Evolutionary conservation across 2,329 filamentous ascomycete species (phyloP).

Genomic region (Orbilia javanica): DNA sequence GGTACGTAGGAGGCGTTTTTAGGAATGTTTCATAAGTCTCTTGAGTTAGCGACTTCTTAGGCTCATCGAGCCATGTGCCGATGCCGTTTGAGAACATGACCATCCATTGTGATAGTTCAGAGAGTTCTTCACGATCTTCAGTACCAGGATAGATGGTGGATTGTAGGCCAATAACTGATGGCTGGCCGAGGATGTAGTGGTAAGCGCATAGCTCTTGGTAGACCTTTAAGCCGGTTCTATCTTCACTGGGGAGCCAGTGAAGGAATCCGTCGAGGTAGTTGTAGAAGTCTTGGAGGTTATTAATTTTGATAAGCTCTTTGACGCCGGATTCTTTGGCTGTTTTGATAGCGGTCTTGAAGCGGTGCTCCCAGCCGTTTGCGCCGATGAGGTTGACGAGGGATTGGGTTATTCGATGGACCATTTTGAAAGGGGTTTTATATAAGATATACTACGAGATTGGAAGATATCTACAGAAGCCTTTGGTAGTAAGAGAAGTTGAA

Average conservation of each 20-base stretch:
- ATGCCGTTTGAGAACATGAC: conserved; percentile 65
- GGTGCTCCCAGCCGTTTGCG: conserved; percentile 52
- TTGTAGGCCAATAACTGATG: conserved; percentile 62
- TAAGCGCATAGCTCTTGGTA: conserved; percentile 65
- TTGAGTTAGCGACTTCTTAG: conserved; percentile 63
- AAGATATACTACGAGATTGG: too few relatives aligned
- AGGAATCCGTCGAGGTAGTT: conserved; percentile 63
- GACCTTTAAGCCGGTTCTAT: conserved; percentile 64
- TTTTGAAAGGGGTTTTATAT: conserved; percentile 6
- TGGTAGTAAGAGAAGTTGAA: too few relatives aligned
- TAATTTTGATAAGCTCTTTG: conserved; percentile 56
- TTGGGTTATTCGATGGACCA: conserved; percentile 36
- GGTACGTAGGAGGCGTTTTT: conserved; percentile 60
- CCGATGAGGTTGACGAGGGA: conserved; percentile 56
- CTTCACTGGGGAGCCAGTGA: conserved; percentile 65
- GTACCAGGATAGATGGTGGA: conserved; percentile 62
- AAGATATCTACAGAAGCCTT: too few relatives aligned
- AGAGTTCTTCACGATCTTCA: conserved; percentile 62
- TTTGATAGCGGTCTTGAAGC: conserved; percentile 56
- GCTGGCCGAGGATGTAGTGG: conserved; percentile 66
- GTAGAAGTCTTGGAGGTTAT: conserved; percentile 54
- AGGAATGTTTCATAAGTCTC: conserved; percentile 64
- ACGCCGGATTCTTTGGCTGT: conserved; percentile 50
- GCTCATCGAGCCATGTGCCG: conserved; percentile 64
- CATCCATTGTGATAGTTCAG: conserved; percentile 65